Evolutionary conservation across 2,329 filamentous ascomycete species (phyloP).

Genomic region (Pseudohalonectria lignicola): DNA sequence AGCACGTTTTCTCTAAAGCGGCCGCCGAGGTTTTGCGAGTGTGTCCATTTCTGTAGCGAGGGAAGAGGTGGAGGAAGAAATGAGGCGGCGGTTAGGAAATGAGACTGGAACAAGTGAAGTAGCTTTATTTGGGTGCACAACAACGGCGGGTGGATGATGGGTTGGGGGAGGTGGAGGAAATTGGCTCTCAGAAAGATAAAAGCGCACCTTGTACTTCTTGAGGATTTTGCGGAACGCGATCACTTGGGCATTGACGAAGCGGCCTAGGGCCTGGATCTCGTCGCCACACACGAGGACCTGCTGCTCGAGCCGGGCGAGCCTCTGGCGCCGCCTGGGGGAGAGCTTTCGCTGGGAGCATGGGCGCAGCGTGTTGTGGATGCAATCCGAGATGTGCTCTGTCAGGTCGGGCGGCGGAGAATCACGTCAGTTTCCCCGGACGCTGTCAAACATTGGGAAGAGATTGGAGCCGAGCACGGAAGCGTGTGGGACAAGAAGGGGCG

Average conservation of each 20-base stretch:
- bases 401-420: too few species aligned
- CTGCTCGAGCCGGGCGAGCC: constrained; percentile 41
- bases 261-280: constrained; percentile 58
- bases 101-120: too few species aligned
- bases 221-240: constrained; percentile 73
- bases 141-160: too few species aligned
- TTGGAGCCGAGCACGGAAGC: too few species aligned
- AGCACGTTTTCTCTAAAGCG: constrained; percentile 60
- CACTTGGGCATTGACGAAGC: constrained; percentile 64
- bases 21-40: constrained; percentile 51
- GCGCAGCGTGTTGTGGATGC: constrained; percentile 33
- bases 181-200: too few species aligned
- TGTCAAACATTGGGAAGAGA: too few species aligned
- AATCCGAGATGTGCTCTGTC: constrained; percentile 36
- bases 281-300: constrained; percentile 49
- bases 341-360: constrained; percentile 26
- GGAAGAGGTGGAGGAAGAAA: too few species aligned
- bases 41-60: constrained; percentile 88
- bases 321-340: constrained; percentile 36
- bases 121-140: too few species aligned
- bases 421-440: too few species aligned
- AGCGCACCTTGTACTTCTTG: constrained; percentile 61
- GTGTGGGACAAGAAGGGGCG: too few species aligned
- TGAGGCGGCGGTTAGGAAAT: too few species aligned
- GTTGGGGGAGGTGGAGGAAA: too few species aligned